Percentiles rank a stretch among this genome's conserved stretches.
Evolutionary conservation across 345 rosid species (phyloP).

Genomic region (Aethionema arabicum): DNA sequence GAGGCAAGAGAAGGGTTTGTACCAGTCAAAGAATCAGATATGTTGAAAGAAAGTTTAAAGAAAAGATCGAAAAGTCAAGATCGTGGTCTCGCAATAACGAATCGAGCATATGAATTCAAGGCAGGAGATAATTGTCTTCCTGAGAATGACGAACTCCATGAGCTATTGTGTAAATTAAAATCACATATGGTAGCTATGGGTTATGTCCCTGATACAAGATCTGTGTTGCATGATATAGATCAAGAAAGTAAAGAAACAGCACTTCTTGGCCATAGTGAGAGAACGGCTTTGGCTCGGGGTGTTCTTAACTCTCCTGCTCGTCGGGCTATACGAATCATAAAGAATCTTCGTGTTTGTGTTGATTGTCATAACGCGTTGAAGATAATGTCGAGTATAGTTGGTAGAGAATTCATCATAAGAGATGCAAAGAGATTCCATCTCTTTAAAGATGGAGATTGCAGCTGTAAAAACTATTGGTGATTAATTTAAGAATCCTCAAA

Average conservation of each 20-base stretch:
- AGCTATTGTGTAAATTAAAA: conserved; percentile 53
- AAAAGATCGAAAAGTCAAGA: conserved; percentile 44
- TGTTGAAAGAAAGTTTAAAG: conserved; percentile 48
- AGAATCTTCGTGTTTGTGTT: conserved; percentile 71
- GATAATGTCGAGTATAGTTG: conserved; percentile 65
- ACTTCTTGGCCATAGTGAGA: conserved; percentile 84
- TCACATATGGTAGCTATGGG: conserved; percentile 77
- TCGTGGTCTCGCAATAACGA: conserved; percentile 46
- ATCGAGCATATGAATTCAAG: conserved; percentile 51
- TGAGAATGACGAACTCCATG: conserved; percentile 54
- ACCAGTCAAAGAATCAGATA: conserved; percentile 49
- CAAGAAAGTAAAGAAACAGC: conserved; percentile 86
- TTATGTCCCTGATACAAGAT: conserved; percentile 57
- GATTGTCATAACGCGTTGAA: conserved; percentile 70
- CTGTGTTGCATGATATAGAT: conserved; percentile 76
- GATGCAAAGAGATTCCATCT: conserved; percentile 79
- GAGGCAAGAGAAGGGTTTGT: conserved; percentile 66
- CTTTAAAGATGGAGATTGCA: conserved; percentile 57
- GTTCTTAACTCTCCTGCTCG: conserved; percentile 57
- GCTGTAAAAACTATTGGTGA: conserved; percentile 76
- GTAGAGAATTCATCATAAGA: conserved; percentile 58
- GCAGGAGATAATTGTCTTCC: conserved; percentile 89
- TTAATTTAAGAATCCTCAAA: background rate
- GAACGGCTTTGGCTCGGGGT: conserved; percentile 71
- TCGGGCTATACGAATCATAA: conserved; percentile 51